These are phyloP conservation scores for Sclerotinia subarctica DNA, from an alignment of 2,329 filamentous ascomycete species.

Conservation along the genomic window DNA sequence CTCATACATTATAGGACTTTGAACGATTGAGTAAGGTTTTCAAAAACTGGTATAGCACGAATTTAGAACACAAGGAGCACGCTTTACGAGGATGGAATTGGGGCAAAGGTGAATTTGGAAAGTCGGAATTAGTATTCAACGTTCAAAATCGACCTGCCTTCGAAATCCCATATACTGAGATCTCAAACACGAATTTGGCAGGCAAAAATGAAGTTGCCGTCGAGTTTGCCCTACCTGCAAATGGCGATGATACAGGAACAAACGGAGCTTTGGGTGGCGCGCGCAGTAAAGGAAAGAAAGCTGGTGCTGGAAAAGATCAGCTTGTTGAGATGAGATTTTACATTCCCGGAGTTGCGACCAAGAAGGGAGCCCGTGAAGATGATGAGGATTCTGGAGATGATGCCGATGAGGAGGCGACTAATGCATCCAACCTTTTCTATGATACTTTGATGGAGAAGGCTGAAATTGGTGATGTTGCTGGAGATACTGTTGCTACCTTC, in stretches of 20 bases:
- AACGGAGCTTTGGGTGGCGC: slow-evolving; percentile 73
- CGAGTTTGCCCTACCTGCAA: slow-evolving; percentile 77
- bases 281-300: slow-evolving; percentile 78
- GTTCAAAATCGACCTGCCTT: slow-evolving; percentile 96
- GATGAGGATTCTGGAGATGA: slow-evolving; percentile 69
- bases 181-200: slow-evolving; percentile 95
- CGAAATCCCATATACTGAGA: slow-evolving; percentile 94
- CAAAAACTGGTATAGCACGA: slow-evolving; percentile 97
- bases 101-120: slow-evolving; percentile 96
- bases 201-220: slow-evolving; percentile 97
- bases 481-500: slow-evolving; percentile 96
- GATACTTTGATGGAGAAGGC: slow-evolving; percentile 98
- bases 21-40: slow-evolving; percentile 89
- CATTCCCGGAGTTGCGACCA: slow-evolving; percentile 84
- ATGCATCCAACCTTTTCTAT: slow-evolving; percentile 95
- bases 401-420: slow-evolving; percentile 75
- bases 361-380: slow-evolving; percentile 60
- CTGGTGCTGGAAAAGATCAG: slow-evolving; percentile 84
- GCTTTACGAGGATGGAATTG: slow-evolving; percentile 97
- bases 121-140: slow-evolving; percentile 92
- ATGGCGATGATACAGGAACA: slow-evolving; percentile 67
- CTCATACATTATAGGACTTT: slow-evolving; percentile 59
- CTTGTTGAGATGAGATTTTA: slow-evolving; percentile 99
- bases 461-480: slow-evolving; percentile 98
- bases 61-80: slow-evolving; percentile 88